Base-by-base conservation (phyloP, 768 basidiomycete species). In the Tricholoma hemisulphureum region DNA sequence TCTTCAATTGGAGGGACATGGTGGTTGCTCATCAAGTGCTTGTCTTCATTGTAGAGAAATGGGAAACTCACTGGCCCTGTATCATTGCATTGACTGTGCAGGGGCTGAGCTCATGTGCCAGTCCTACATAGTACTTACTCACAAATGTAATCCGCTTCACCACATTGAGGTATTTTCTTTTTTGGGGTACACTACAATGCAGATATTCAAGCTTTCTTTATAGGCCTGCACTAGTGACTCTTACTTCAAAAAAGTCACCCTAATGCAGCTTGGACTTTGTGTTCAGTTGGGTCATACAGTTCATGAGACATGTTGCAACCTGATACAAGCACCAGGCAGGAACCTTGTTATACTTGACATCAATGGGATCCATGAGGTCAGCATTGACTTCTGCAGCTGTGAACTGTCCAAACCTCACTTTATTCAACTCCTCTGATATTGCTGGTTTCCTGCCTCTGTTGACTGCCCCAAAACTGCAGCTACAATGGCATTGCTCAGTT, bases 181-280 rank as follows among this genome's bases (percentile, higher is more conserved):
- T 39, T 29, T 34, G 24, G 9, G 8, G 13, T 55, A 41, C 39
- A 41, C 18, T 35, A 26, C 20, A 21, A 7, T 26, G 20, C 14
- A 29, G 10, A 34, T 37, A 23, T 23, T 26, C 41, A 28, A 14
- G 7, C 20, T 41, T 29, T 46, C 16, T 45, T 37, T 28, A n/a
- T 14, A 58, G 57, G 14, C 18, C 18, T 58, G 57, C 51, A 58
- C 43, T 14, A 24, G 35, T n/a, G 23, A 31, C 10, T 39, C 10
- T 23, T 53, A 39, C 29, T 58, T 51, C 18, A 32, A 11, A 9
- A 43, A 43, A 16, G 43, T 16, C 1, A 41, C 20, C 24, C 55
- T 75, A 11, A 71, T 67, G 32, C 13, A 20, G 0, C 21, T 45
- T 45, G 43, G 43, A 45, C 43, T 45, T 45, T 7, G 43, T 45